Percentiles rank a stretch among this genome's conserved stretches.
These are phyloP conservation scores for Colletotrichum sp. DNA, from an alignment of 2,329 filamentous ascomycete genomes.

Conservation along the genomic window DNA sequence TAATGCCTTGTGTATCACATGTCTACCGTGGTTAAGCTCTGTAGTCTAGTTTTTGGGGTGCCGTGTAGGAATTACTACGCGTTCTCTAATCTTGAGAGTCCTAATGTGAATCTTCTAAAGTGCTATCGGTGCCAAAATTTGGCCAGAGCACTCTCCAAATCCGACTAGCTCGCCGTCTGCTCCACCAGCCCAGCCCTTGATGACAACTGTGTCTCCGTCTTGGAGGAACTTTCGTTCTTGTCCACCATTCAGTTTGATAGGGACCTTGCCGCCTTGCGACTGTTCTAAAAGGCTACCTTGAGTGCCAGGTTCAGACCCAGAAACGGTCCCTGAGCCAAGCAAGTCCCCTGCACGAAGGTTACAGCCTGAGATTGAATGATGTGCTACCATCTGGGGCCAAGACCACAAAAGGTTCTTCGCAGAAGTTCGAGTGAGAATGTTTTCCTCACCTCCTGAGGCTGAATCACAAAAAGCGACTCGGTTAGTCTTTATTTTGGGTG, in stretches of 20 bases:
- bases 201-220: constrained; percentile 73
- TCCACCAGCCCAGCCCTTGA: constrained; percentile 71
- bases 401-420: constrained; percentile 71
- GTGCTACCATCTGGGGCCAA: constrained; percentile 83
- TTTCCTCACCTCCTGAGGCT: constrained; percentile 28
- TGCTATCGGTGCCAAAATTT: constrained; percentile 42
- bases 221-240: constrained; percentile 74
- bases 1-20: too few relatives aligned
- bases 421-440: constrained; percentile 40
- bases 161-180: constrained; percentile 70
- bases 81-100: not conserved
- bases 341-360: constrained; percentile 76
- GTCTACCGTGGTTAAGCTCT: not conserved
- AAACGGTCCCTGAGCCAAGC: constrained; percentile 78
- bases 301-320: constrained; percentile 65
- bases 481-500: not conserved
- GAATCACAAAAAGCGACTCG: not conserved
- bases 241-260: constrained; percentile 65
- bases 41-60: not conserved
- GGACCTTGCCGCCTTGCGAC: constrained; percentile 69
- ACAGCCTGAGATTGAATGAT: constrained; percentile 80
- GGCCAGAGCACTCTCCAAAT: constrained; percentile 76
- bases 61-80: not conserved
- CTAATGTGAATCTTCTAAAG: not conserved
- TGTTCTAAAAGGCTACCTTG: constrained; percentile 76